These are phyloP conservation scores for Letharia lupina DNA, from an alignment of 495 filamentous ascomycete species.

Conservation along the genomic window DNA sequence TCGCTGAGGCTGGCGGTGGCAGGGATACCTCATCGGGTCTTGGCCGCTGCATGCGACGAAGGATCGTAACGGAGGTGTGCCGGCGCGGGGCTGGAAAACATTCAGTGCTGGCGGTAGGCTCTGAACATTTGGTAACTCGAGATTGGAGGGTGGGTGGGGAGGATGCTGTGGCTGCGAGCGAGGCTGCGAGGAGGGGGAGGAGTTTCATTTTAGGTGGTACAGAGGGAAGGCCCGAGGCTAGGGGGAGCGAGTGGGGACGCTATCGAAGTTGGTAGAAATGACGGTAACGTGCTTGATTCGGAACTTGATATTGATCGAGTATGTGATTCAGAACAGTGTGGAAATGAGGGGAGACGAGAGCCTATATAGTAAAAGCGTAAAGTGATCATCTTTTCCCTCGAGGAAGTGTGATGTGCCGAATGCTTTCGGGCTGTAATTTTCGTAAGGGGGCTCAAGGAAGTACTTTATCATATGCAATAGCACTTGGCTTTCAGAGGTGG, in stretches of 20 bases:
- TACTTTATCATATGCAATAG: too few relatives aligned
- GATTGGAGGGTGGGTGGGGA: neutral
- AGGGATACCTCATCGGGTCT: neutral
- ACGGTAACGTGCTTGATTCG: too few relatives aligned
- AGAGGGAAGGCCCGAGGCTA: neutral
- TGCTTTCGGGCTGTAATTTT: too few relatives aligned
- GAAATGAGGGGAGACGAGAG: too few relatives aligned
- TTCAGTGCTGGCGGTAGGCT: neutral
- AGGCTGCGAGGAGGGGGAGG: neutral
- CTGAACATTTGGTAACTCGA: neutral
- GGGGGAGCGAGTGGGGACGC: too few relatives aligned
- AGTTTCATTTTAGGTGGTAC: neutral
- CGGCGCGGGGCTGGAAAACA: neutral
- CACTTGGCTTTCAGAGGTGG: too few relatives aligned
- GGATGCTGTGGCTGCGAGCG: neutral
- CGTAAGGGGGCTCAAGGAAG: too few relatives aligned
- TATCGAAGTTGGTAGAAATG: neutral
- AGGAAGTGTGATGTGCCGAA: too few relatives aligned
- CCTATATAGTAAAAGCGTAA: too few relatives aligned
- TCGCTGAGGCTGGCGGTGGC: neutral
- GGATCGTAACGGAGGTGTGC: neutral
- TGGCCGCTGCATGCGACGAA: neutral
- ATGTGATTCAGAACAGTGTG: too few relatives aligned
- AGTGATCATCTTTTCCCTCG: too few relatives aligned
- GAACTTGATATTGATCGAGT: too few relatives aligned